Percentiles rank a stretch among this genome's conserved stretches.
phyloP scores from a whole-genome alignment of 257 asterid species.

The Linderniella brevidens region DNA sequence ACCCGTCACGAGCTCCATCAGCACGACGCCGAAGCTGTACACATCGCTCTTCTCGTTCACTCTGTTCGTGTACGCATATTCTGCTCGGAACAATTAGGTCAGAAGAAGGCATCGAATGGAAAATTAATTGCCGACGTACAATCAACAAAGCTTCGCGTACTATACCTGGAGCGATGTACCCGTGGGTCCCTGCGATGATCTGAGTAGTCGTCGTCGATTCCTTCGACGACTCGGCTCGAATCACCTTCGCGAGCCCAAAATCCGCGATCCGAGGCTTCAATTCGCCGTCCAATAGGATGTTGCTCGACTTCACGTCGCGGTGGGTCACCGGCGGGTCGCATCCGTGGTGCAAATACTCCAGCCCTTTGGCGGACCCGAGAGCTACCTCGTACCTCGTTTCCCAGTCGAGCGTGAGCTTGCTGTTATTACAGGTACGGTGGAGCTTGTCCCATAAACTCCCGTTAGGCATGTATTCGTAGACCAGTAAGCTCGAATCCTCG shows the following conservation, averaged over 20 bases:
- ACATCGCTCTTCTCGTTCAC: conserved; percentile 80
- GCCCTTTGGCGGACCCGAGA: conserved; percentile 71
- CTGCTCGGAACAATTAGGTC: conserved; percentile 21
- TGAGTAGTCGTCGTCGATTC: conserved; percentile 44
- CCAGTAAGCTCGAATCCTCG: conserved; percentile 78
- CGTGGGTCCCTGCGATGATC: conserved; percentile 74
- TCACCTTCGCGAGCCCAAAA: conserved; percentile 74
- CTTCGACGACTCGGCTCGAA: conserved; percentile 19
- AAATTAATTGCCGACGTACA: not conserved
- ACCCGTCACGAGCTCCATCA: conserved; percentile 86
- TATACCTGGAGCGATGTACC: conserved; percentile 90
- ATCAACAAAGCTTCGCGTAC: not conserved
- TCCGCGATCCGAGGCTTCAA: conserved; percentile 76
- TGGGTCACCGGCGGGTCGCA: conserved; percentile 63
- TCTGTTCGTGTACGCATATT: conserved; percentile 58
- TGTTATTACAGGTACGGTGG: conserved; percentile 25
- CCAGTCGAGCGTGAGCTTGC: conserved; percentile 53
- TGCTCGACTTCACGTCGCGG: conserved; percentile 89
- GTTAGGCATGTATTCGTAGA: conserved; percentile 83
- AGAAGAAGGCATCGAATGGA: not conserved
- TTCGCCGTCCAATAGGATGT: conserved; percentile 63
- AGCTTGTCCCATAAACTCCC: conserved; percentile 83
- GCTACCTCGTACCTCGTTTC: conserved; percentile 60
- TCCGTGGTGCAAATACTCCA: conserved; percentile 83
- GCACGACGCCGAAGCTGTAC: conserved; percentile 82